Evolutionary conservation across 768 basidiomycete genomes (phyloP), one percentile per base, ranked within the genome.

Genomic region (Russula olivacea): DNA sequence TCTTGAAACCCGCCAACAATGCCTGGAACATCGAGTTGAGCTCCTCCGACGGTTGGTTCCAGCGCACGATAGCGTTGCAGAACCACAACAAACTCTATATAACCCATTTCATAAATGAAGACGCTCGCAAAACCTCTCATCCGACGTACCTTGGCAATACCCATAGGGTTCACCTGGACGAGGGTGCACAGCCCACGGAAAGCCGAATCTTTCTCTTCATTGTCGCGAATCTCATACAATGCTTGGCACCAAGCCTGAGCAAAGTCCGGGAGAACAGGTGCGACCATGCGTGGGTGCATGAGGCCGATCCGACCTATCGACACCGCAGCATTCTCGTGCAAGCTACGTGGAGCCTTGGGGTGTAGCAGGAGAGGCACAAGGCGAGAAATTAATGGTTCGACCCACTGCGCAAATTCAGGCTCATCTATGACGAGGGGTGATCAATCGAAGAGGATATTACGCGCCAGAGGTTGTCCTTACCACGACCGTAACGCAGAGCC

Each of bases 151-250:
- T 93, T 93, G 48, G 91, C 84, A 63, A 98, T 92, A 2, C 96
- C 97, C 64, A 84, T 84, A 19, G 97, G 97, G 73, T 99, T 99
- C 34, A 85, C 85, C 74, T 95, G 92, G 64, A 98, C 93, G 41
- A 98, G 86, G 32, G 92, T 92, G 75, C 97, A 99, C 69, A 99
- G 84, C 2, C 97, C 97, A 61, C 95, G 83, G 85, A 98, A 99
- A 7, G 97, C 97, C 23, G 94, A 98, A 71, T 98, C 97, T 76
- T 98, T 99, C 79, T 99, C 97, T 69, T 98, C 96, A 70, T 98
- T 99, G 71, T 99, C 97, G 66, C 97, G 88, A 73, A 99, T 99
- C 75, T 98, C 97, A 72, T 94, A 94, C 58, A 99, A 77, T 8
- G 96, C 94, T 69, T 92, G 91, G 74, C 96, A 97, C 97, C 97